Percentiles rank a stretch among this genome's conserved stretches.
phyloP scores from a whole-genome alignment of 305 asterid species.

The Coffea humblotiana region DNA sequence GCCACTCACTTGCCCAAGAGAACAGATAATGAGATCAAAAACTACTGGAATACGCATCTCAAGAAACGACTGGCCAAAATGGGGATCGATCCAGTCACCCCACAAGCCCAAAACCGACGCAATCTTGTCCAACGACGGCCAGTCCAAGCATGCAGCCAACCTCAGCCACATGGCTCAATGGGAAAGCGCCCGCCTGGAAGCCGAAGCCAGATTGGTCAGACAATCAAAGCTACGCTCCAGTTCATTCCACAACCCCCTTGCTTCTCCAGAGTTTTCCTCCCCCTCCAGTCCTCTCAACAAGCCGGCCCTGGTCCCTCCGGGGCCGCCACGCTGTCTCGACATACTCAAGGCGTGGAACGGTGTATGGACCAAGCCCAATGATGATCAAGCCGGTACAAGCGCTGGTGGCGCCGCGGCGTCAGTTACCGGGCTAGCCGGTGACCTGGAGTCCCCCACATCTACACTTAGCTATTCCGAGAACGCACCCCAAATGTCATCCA shows the following conservation, averaged over 20 bases:
- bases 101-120: conserved; percentile 79
- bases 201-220: conserved; percentile 73
- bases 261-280: conserved; percentile 22
- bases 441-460: conserved; percentile 70
- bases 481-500: conserved; percentile 31
- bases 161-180: conserved; percentile 98
- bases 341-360: conserved; percentile 57
- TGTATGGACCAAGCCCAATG: conserved; percentile 36
- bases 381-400: conserved; percentile 4
- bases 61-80: conserved; percentile 71
- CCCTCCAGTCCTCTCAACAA: conserved; percentile 37
- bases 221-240: conserved; percentile 67
- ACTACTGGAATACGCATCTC: conserved; percentile 86
- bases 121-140: conserved; percentile 51
- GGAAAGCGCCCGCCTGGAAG: conserved; percentile 95
- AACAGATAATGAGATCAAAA: conserved; percentile 80
- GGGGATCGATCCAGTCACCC: conserved; percentile 87
- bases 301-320: conserved; percentile 16
- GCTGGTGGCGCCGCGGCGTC: conserved; percentile 19
- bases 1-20: conserved; percentile 83
- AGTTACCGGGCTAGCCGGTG: conserved; percentile 33
- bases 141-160: conserved; percentile 63
- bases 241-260: conserved; percentile 27
- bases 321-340: conserved; percentile 42
- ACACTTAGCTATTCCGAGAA: conserved; percentile 56